A percentile compares a stretch with the other conserved stretches of the same genome.
phyloP scores from a whole-genome alignment of 495 filamentous ascomycete species.

The Parmelia sp. region DNA sequence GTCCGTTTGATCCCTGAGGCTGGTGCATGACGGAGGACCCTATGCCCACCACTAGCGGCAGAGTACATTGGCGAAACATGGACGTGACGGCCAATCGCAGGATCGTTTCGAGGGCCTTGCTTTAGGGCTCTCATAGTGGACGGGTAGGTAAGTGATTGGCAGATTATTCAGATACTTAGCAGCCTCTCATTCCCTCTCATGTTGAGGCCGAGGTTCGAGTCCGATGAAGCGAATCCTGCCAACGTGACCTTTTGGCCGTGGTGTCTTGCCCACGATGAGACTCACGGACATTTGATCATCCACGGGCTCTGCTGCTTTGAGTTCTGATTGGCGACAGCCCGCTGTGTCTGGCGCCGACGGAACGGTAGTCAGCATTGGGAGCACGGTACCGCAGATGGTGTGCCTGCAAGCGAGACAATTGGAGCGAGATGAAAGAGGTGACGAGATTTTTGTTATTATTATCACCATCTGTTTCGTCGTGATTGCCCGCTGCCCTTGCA shows the following conservation, averaged over 20 bases:
- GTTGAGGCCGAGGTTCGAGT: not conserved
- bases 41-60: slow-evolving; percentile 14
- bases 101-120: not conserved
- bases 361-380: not conserved
- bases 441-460: not conserved
- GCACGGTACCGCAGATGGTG: not conserved
- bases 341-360: not conserved
- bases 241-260: not conserved
- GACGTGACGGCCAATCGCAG: slow-evolving; percentile 11
- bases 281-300: not conserved
- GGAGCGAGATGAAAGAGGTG: not conserved
- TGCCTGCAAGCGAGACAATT: not conserved
- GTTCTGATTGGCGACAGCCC: not conserved
- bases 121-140: not conserved
- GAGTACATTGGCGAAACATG: slow-evolving; percentile 6
- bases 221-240: not conserved
- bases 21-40: slow-evolving; percentile 17
- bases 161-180: not conserved
- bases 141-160: slow-evolving; percentile 1
- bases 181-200: not conserved
- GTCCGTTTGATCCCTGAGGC: slow-evolving; percentile 15
- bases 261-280: not conserved
- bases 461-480: not conserved
- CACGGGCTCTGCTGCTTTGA: not conserved
- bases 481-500: not conserved